Base-by-base conservation (phyloP, 371 early-diverging fungal species). In the Mucor saturninus region DNA sequence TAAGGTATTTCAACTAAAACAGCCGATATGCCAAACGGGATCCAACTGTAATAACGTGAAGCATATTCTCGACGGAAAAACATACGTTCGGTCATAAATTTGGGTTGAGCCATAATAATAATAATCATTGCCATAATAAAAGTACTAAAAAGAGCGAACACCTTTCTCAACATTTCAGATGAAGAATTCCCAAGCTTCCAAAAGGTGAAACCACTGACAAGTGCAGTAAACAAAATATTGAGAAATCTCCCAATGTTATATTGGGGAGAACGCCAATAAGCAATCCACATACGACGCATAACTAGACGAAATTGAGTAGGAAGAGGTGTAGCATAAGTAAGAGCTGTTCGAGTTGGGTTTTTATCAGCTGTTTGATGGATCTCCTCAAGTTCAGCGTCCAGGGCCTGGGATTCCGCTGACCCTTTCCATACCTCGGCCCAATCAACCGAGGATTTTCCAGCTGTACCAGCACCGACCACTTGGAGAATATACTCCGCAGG, bases 141-240 rank as follows among this genome's bases (percentile, higher is more conserved):
- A 7, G 86, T 79, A 76, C 83, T 74, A 69, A 89, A 90, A 26
- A 90, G 67, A 14, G 86, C 86, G 67, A 90, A 89, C 10, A 87
- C 76, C 49, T 86, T 80, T 62, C 85, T 84, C 60, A 86, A 84
- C 40, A 87, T 74, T 42, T 88, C 90, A 9, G 76, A 62, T 3
- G 81, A 69, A 13, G 84, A 69, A 31, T 57, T 9, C 14, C 76
- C 77, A 5, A 82, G 71, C 38, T 84, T 78, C 79, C 73, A 86
- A 68, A 85, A 92, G 5, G 80, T 76, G 28, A 83, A 66, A 50
- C 86, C 85, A 31, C 80, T 67, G 30, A 82, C 43, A 4, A 86
- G 67, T 8, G 83, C 78, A 50, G 74, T 66, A 39, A 81, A 58
- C 45, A 78, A 57, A 37, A 77, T 70, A 30, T 76, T 73, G 5